Evolutionary conservation across 2,329 filamentous ascomycete genomes (phyloP).

Genomic region (Fusarium illudens): DNA sequence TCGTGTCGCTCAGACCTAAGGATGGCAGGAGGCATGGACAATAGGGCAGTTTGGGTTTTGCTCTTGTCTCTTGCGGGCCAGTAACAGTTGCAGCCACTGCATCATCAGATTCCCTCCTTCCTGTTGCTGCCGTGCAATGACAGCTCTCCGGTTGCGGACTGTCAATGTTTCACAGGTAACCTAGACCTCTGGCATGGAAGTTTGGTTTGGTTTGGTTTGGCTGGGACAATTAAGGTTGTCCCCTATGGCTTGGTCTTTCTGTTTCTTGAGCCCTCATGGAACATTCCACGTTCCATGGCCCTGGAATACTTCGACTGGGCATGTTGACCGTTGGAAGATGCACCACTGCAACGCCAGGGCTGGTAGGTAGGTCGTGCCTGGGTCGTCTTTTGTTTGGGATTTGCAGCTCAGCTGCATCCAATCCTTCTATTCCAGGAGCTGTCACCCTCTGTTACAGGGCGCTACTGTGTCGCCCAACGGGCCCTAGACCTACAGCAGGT

Average conservation of each 20-base stretch:
- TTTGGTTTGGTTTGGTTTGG: not conserved
- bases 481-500: slow-evolving; percentile 15
- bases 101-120: slow-evolving; percentile 28
- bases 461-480: slow-evolving; percentile 26
- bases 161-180: not conserved
- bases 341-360: not conserved
- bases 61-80: slow-evolving; percentile 2
- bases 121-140: slow-evolving; percentile 25
- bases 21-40: slow-evolving; percentile 1
- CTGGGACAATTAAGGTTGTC: not conserved
- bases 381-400: slow-evolving; percentile 1
- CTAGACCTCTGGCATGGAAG: not conserved
- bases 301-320: not conserved
- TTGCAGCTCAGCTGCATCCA: not conserved
- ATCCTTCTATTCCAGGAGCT: slow-evolving; percentile 21
- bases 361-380: not conserved
- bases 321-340: not conserved
- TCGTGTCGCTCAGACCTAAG: not conserved
- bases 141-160: not conserved
- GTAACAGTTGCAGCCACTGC: slow-evolving; percentile 32
- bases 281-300: not conserved
- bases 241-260: not conserved
- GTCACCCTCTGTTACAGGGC: slow-evolving; percentile 9
- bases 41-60: slow-evolving; percentile 4
- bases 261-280: not conserved